Evolutionary conservation across 257 asterid species (phyloP), one percentile per base, ranked within the genome.

Genomic region (Paulownia fortunei): DNA sequence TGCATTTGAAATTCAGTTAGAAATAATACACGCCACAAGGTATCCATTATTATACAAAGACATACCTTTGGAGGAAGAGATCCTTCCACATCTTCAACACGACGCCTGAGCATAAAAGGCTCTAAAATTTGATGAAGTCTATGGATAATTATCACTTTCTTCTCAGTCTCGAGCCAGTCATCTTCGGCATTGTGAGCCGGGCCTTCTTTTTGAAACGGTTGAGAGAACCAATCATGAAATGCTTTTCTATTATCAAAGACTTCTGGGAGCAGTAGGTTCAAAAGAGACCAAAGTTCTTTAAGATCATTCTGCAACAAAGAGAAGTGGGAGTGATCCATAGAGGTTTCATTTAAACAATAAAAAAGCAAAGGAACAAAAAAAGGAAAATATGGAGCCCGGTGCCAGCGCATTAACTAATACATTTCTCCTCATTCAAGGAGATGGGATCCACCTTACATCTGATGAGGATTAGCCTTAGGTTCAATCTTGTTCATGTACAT

Each of bases 31-130:
- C 13, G 55, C 41, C 62, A 73, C 75, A 78, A 51, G 32, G 62
- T 32, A 30, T 11, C 49, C 10, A 73, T 69, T 42, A 79, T 77
- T 74, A 60, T 69, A 70, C 6, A 77, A 76, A 76, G 56, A 39
- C 67, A 76, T 85, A 92, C 99, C 98, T 96, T 96, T 54, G 99
- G 98, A 77, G 99, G 99, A 82, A 96, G 99, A 67, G 98, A 93
- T 65, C 99, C 99, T 91, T 96, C 99, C 76, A 96, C 99, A 85
- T 96, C 99, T 86, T 96, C 98, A 62, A 96, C 99, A 69, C 99
- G 98, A 16, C 98, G 99, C 88, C 99, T 86, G 71, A 96, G 99
- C 99, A 96, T 96, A 86, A 96, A 96, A 80, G 98, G 99, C 91
- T 96, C 99, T 63, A 96, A 87, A 82, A 96, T 94, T 85, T 96